These are phyloP conservation scores for Margaritispora aquatica DNA, from an alignment of 495 filamentous ascomycete species.

Conservation along the genomic window DNA sequence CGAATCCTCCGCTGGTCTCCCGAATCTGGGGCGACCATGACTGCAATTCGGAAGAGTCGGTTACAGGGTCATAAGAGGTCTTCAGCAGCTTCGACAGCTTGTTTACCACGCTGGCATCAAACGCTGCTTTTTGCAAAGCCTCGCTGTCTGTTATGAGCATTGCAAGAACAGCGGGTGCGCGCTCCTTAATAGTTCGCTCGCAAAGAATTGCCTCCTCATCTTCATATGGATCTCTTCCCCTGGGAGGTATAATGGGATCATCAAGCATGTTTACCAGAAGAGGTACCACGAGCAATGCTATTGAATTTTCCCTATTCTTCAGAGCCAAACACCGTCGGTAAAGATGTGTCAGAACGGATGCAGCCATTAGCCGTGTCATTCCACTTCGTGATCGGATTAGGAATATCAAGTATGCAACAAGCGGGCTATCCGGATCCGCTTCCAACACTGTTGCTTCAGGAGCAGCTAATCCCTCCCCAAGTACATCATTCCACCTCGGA, in stretches of 20 bases:
- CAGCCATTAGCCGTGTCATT: slow-evolving; percentile 68
- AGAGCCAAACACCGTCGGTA: slow-evolving; percentile 62
- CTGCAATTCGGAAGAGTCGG: slow-evolving; percentile 30
- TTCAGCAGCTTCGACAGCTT: slow-evolving; percentile 72
- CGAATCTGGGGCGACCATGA: slow-evolving; percentile 34
- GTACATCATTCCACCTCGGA: slow-evolving; percentile 17
- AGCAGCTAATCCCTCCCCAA: slow-evolving; percentile 1
- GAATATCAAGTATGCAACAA: slow-evolving; percentile 79
- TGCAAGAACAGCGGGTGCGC: slow-evolving; percentile 67
- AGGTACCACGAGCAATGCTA: slow-evolving; percentile 66
- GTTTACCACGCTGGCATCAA: slow-evolving; percentile 70
- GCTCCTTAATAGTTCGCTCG: slow-evolving; percentile 54
- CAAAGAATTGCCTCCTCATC: slow-evolving; percentile 30
- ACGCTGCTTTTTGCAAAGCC: slow-evolving; percentile 72
- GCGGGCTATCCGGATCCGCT: slow-evolving; percentile 63
- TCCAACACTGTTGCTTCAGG: slow-evolving; percentile 17
- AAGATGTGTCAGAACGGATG: slow-evolving; percentile 68
- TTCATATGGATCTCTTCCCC: slow-evolving; percentile 21
- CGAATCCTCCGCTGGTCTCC: slow-evolving; percentile 24
- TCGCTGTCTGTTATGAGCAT: slow-evolving; percentile 70
- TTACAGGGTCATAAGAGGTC: slow-evolving; percentile 46
- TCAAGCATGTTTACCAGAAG: slow-evolving; percentile 65
- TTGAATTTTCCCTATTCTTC: slow-evolving; percentile 52
- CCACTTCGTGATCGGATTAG: slow-evolving; percentile 57
- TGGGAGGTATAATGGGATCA: slow-evolving; percentile 27